phyloP scores from a whole-genome alignment of 108 stramenopile species.

The Halocafeteria seosinensis region DNA sequence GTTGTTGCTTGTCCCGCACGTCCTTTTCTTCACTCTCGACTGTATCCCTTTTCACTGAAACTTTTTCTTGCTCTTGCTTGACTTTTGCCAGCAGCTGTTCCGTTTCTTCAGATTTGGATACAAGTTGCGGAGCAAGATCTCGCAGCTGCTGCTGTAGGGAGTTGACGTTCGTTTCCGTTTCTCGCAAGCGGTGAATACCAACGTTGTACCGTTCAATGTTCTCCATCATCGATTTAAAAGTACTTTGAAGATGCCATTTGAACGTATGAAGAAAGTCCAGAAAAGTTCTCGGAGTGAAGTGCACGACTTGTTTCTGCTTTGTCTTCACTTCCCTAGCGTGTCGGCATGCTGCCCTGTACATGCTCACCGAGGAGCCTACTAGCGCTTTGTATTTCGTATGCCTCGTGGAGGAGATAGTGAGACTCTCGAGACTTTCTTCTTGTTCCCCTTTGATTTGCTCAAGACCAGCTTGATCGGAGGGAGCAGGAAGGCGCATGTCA shows the following conservation, averaged over 20 bases:
- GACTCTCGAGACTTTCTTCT: not conserved
- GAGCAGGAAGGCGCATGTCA: constrained; percentile 15
- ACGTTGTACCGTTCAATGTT: constrained; percentile 22
- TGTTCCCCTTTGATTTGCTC: not conserved
- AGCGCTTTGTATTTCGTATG: constrained; percentile 16
- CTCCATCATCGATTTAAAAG: constrained; percentile 20
- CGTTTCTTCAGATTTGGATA: constrained; percentile 20
- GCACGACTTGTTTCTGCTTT: constrained; percentile 22
- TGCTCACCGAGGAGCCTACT: constrained; percentile 20
- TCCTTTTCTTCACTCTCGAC: constrained; percentile 24
- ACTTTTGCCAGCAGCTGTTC: constrained; percentile 20
- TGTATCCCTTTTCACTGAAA: constrained; percentile 16
- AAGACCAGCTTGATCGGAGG: not conserved
- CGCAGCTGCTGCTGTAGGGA: constrained; percentile 27
- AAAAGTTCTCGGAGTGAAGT: constrained; percentile 38
- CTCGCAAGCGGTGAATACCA: constrained; percentile 29
- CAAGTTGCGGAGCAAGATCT: constrained; percentile 34
- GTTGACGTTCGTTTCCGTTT: constrained; percentile 31
- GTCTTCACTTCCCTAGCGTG: constrained; percentile 17
- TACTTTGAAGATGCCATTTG: constrained; percentile 20
- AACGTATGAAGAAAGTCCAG: constrained; percentile 34
- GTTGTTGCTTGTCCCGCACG: constrained; percentile 10
- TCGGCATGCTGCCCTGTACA: constrained; percentile 29
- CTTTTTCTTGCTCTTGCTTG: constrained; percentile 16
- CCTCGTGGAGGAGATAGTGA: not conserved